These are phyloP conservation scores for Hypholoma sublateritium DNA, from an alignment of 768 basidiomycete species.

Conservation along the genomic window DNA sequence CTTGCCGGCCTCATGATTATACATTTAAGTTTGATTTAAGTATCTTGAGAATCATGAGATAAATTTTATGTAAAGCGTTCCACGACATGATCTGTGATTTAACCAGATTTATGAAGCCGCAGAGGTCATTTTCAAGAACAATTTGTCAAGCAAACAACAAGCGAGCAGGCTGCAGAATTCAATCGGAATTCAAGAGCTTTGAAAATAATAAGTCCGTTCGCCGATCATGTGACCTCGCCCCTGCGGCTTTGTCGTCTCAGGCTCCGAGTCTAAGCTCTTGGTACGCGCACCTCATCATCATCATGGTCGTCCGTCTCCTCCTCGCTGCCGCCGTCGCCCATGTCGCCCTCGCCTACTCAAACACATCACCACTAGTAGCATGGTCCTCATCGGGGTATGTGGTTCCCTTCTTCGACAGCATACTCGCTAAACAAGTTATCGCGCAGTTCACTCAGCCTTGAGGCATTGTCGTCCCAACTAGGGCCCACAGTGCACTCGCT, in stretches of 20 bases:
- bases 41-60: too few relatives aligned
- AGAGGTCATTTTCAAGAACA: too few relatives aligned
- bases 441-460: constrained; percentile 49
- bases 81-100: too few relatives aligned
- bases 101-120: too few relatives aligned
- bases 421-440: background rate
- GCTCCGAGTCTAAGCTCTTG: background rate
- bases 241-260: constrained; percentile 8
- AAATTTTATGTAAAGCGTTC: too few relatives aligned
- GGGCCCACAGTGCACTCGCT: constrained; percentile 27
- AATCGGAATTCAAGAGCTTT: too few relatives aligned
- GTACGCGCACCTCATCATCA: constrained; percentile 3
- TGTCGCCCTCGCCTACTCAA: constrained; percentile 54
- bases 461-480: constrained; percentile 34
- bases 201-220: background rate
- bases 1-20: too few relatives aligned
- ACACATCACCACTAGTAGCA: constrained; percentile 63
- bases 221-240: constrained; percentile 22
- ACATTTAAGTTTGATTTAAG: too few relatives aligned
- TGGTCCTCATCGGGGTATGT: constrained; percentile 72
- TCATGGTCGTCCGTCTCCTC: constrained; percentile 44
- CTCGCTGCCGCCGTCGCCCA: constrained; percentile 46
- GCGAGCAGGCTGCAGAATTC: too few relatives aligned
- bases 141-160: too few relatives aligned
- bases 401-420: background rate